Percentiles rank a stretch among this genome's conserved stretches.
Conservation (phyloP, 2,329 filamentous ascomycete species). For the Diplodia corticola region DNA sequence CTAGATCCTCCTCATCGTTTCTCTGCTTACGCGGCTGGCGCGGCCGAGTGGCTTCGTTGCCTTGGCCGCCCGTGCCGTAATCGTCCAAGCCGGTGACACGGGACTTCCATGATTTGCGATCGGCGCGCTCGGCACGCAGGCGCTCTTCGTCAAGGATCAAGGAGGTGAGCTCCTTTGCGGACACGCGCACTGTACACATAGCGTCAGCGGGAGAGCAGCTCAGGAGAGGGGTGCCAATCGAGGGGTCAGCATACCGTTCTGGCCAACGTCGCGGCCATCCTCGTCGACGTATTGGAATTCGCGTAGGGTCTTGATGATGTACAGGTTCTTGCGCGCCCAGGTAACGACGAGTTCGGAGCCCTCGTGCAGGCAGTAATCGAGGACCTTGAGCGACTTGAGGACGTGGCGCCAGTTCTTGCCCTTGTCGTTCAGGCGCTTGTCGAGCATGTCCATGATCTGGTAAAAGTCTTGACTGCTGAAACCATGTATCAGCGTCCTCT, state of each 20-base stretch:
- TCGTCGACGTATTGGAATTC: conserved; percentile 98
- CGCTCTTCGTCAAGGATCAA: conserved; percentile 93
- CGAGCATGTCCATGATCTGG: conserved; percentile 99
- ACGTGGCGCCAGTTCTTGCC: conserved; percentile 99
- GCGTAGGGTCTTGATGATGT: conserved; percentile 96
- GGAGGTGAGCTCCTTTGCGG: conserved; percentile 91
- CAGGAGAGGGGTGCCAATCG: conserved; percentile 2
- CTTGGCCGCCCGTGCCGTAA: conserved; percentile 52
- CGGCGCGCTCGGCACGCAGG: conserved; percentile 82
- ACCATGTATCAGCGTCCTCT: conserved; percentile 31
- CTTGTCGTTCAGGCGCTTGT: conserved; percentile 98
- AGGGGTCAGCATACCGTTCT: conserved; percentile 71
- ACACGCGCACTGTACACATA: conserved; percentile 72
- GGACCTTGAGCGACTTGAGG: conserved; percentile 92
- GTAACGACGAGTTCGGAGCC: conserved; percentile 95
- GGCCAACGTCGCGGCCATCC: conserved; percentile 90
- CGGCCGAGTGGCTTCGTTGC: conserved; percentile 43
- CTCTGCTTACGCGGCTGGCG: conserved; percentile 40
- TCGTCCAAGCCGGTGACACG: conserved; percentile 93
- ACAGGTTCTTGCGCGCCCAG: conserved; percentile 97
- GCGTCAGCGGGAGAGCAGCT: conserved; percentile 10
- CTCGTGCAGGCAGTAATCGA: conserved; percentile 97
- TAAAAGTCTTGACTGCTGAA: conserved; percentile 91
- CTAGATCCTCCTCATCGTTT: conserved; percentile 71
- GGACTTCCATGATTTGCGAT: conserved; percentile 95